Conservation (phyloP, 2,329 filamentous ascomycete species). For the Ascochyta lentis region DNA sequence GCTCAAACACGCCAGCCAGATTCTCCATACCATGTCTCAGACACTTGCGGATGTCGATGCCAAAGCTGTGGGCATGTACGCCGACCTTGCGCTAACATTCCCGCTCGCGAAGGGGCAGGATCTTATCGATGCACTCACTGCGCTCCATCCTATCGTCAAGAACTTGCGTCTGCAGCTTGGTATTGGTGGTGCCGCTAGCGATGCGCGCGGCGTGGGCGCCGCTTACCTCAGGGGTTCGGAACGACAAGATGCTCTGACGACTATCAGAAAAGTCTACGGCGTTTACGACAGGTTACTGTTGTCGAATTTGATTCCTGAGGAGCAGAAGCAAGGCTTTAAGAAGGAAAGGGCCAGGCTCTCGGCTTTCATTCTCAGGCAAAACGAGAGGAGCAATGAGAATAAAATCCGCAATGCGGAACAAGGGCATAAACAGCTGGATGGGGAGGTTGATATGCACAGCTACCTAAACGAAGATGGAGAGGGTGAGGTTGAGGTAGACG, state of each 20-base stretch:
- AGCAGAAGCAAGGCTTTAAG: constrained; percentile 38
- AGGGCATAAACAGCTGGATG: constrained; percentile 1
- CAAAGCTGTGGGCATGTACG: constrained; percentile 40
- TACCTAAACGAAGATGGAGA: constrained; percentile 14
- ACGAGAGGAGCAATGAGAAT: constrained; percentile 5
- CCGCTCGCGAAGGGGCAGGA: constrained; percentile 41
- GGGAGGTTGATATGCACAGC: constrained; percentile 21
- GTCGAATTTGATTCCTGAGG: constrained; percentile 39
- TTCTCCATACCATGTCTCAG: constrained; percentile 61
- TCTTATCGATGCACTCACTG: constrained; percentile 36
- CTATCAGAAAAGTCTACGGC: constrained; percentile 37
- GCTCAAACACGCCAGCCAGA: constrained; percentile 67
- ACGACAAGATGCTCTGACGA: constrained; percentile 35
- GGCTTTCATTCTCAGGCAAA: constrained; percentile 28
- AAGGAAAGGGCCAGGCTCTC: constrained; percentile 34
- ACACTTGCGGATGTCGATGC: constrained; percentile 40
- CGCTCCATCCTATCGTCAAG: constrained; percentile 33
- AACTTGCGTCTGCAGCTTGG: constrained; percentile 42
- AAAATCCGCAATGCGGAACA: not conserved
- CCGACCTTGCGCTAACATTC: constrained; percentile 36
- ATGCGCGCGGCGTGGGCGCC: constrained; percentile 15
- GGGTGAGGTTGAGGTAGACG: not conserved
- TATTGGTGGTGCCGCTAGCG: constrained; percentile 25
- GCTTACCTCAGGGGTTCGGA: constrained; percentile 23
- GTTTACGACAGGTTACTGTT: constrained; percentile 41